phyloP scores from a whole-genome alignment of 2,329 filamentous ascomycete species.

The Ophiostoma angusticollis region DNA sequence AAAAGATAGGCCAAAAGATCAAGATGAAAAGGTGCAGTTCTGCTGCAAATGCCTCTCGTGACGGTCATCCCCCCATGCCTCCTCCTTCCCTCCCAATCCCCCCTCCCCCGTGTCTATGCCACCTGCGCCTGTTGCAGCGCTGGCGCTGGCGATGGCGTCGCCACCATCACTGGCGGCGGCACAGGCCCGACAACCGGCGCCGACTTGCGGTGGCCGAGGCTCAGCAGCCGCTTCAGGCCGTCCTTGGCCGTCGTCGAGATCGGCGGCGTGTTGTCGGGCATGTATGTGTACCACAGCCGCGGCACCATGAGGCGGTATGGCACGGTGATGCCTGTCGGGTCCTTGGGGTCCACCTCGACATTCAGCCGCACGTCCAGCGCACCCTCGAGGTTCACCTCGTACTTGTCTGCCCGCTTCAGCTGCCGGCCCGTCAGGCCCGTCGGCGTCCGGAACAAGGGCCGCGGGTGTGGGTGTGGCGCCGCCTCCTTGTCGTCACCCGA shows the following conservation, averaged over 20 bases:
- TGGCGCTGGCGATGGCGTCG: no score
- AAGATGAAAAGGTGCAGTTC: no score
- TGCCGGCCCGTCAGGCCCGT: constrained; percentile 55
- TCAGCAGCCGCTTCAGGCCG: constrained; percentile 31
- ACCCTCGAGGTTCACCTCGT: constrained; percentile 62
- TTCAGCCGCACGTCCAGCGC: constrained; percentile 82
- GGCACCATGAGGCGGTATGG: constrained; percentile 83
- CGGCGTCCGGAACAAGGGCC: constrained; percentile 53
- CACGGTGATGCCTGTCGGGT: constrained; percentile 76
- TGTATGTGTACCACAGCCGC: constrained; percentile 50
- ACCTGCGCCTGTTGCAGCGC: no score
- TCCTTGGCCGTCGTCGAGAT: constrained; percentile 10
- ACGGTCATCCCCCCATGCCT: no score
- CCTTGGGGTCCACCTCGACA: constrained; percentile 72
- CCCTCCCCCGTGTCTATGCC: no score
- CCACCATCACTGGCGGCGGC: not conserved
- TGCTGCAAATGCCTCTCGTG: no score
- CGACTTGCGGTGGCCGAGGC: constrained; percentile 25
- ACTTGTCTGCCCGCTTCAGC: constrained; percentile 38
- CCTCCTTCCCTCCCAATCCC: no score
- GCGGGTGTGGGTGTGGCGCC: not conserved
- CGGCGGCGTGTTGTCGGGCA: constrained; percentile 27
- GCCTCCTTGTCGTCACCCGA: constrained; percentile 3
- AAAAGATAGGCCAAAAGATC: not conserved
- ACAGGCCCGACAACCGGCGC: not conserved